These are phyloP conservation scores for Penicillium arizonense DNA, from an alignment of 495 filamentous ascomycete genomes.

Conservation along the genomic window DNA sequence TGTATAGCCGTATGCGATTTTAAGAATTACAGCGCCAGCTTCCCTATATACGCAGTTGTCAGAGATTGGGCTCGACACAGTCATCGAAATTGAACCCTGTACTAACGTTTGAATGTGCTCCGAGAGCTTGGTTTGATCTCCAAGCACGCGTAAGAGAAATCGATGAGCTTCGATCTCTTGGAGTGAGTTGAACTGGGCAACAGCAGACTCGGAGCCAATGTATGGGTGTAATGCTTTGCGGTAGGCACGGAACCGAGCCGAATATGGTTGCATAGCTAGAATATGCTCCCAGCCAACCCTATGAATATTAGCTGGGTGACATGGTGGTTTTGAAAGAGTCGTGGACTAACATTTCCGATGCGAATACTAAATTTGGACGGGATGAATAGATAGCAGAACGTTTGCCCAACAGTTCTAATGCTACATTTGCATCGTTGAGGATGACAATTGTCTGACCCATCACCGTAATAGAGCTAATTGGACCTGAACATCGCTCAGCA, in stretches of 20 bases:
- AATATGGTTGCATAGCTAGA: conserved; percentile 35
- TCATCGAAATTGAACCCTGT: neutral
- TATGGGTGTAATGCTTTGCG: conserved; percentile 35
- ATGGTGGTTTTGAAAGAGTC: neutral
- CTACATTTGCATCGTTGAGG: conserved; percentile 38
- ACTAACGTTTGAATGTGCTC: conserved; percentile 40
- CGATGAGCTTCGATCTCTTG: conserved; percentile 40
- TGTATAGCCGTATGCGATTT: conserved; percentile 51
- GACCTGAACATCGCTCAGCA: conserved; percentile 18
- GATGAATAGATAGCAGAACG: conserved; percentile 41
- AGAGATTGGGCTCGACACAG: too few species aligned
- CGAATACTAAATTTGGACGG: conserved; percentile 33
- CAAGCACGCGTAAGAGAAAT: conserved; percentile 39
- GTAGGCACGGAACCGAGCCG: conserved; percentile 35
- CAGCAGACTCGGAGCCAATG: conserved; percentile 21
- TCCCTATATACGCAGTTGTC: conserved; percentile 14
- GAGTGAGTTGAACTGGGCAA: conserved; percentile 30
- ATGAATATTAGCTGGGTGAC: neutral
- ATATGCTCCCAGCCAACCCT: conserved; percentile 36
- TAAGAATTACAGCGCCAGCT: conserved; percentile 45
- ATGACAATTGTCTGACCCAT: conserved; percentile 48
- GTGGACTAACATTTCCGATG: conserved; percentile 33
- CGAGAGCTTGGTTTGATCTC: conserved; percentile 32
- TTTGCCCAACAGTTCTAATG: conserved; percentile 43
- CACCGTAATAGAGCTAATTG: conserved; percentile 49